These are phyloP conservation scores for Ambrosia hybrid DNA, from an alignment of 140 eudicot species.

Conservation along the genomic window DNA sequence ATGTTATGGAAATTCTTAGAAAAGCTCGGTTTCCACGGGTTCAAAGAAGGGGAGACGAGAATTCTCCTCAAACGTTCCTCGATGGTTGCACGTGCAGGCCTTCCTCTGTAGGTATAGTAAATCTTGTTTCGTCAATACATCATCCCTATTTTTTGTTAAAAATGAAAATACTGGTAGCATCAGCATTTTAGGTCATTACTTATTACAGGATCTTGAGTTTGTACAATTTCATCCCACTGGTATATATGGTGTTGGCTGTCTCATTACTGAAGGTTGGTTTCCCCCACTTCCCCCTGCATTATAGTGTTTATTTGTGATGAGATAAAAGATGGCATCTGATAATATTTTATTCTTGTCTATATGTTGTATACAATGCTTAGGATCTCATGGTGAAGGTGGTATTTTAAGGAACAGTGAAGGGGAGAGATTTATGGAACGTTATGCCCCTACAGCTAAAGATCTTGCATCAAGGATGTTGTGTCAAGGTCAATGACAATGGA, in stretches of 20 bases:
- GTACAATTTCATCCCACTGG: slow-evolving; percentile 95
- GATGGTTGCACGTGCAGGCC: too few relatives aligned
- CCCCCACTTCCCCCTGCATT: background rate
- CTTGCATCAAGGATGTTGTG: too few relatives aligned
- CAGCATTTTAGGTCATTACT: background rate
- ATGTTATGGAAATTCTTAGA: too few relatives aligned
- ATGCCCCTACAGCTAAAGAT: too few relatives aligned
- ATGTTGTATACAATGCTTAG: background rate
- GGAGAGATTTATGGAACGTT: too few relatives aligned
- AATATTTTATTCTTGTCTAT: background rate
- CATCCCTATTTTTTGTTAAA: background rate
- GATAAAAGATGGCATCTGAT: background rate
- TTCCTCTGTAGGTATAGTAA: too few relatives aligned
- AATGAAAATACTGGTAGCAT: background rate
- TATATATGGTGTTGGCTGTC: slow-evolving; percentile 90
- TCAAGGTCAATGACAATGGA: too few relatives aligned
- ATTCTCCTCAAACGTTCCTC: too few relatives aligned
- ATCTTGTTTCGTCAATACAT: background rate
- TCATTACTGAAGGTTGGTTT: slow-evolving; percentile 75
- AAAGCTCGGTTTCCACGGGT: too few relatives aligned
- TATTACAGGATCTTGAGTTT: slow-evolving; percentile 81
- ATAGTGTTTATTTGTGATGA: background rate
- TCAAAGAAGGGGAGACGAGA: too few relatives aligned
- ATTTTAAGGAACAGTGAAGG: too few relatives aligned
- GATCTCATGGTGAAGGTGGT: too few relatives aligned